phyloP scores from a whole-genome alignment of 83 land plant genomes.

The Picea abies region DNA sequence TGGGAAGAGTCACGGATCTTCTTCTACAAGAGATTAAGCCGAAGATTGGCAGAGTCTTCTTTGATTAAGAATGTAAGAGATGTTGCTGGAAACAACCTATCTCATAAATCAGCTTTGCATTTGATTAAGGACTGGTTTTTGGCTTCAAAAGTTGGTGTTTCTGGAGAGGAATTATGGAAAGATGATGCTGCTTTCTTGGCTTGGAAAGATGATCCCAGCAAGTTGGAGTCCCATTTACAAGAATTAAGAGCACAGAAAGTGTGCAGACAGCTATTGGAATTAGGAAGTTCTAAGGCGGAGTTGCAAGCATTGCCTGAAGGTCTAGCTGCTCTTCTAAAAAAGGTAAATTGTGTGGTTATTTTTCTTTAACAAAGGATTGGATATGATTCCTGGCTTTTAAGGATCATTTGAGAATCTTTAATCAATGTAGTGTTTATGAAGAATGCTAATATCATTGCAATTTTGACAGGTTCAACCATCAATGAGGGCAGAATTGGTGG shows the following conservation, averaged over 20 bases:
- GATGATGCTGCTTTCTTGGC: conserved; percentile 78
- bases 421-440: background rate
- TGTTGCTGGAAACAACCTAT: conserved; percentile 75
- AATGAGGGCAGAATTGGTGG: conserved; percentile 43
- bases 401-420: background rate
- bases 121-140: conserved; percentile 78
- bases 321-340: conserved; percentile 63
- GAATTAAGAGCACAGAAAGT: conserved; percentile 65
- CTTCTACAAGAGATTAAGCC: conserved; percentile 77
- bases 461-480: conserved; percentile 64
- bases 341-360: conserved; percentile 48
- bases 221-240: conserved; percentile 58
- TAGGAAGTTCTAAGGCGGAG: conserved; percentile 53
- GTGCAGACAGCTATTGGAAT: conserved; percentile 43
- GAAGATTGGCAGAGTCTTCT: conserved; percentile 77
- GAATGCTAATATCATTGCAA: conserved; percentile 9
- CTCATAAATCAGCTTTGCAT: conserved; percentile 55
- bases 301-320: conserved; percentile 81
- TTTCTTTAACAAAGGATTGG: background rate
- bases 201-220: conserved; percentile 66
- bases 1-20: conserved; percentile 81
- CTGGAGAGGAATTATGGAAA: conserved; percentile 47
- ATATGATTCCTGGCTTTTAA: background rate
- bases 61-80: conserved; percentile 57
- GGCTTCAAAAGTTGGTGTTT: conserved; percentile 27